phyloP scores from a whole-genome alignment of 2,329 filamentous ascomycete species.

The Aspergillus niger region DNA sequence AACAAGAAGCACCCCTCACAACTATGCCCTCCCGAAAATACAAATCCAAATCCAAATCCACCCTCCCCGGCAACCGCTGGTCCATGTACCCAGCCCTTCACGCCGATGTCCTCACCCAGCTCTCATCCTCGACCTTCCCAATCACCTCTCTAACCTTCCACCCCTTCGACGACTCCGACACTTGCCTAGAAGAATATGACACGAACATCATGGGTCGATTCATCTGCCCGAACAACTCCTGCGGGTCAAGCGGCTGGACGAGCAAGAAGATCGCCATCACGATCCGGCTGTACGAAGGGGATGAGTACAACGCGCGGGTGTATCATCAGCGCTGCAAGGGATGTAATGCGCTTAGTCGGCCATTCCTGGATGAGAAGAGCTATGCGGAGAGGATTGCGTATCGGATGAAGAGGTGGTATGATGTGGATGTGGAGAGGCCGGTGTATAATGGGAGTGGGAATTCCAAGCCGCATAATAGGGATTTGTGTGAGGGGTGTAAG shows the following conservation, averaged over 20 bases:
- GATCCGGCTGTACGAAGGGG: slow-evolving; percentile 42
- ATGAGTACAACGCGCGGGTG: slow-evolving; percentile 48
- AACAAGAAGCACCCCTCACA: background rate
- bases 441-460: slow-evolving; percentile 16
- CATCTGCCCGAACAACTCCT: slow-evolving; percentile 37
- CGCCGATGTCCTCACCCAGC: slow-evolving; percentile 31
- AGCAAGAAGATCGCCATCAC: slow-evolving; percentile 48
- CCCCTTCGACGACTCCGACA: slow-evolving; percentile 28
- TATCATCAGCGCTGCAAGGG: slow-evolving; percentile 46
- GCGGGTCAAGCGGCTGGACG: slow-evolving; percentile 37
- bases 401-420: slow-evolving; percentile 46
- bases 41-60: background rate
- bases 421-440: slow-evolving; percentile 30
- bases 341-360: slow-evolving; percentile 39
- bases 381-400: slow-evolving; percentile 49
- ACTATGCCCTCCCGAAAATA: background rate
- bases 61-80: slow-evolving; percentile 28
- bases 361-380: slow-evolving; percentile 37
- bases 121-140: slow-evolving; percentile 35
- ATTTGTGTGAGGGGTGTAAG: slow-evolving; percentile 38
- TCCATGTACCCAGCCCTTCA: slow-evolving; percentile 39
- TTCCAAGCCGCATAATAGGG: slow-evolving; percentile 30
- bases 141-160: slow-evolving; percentile 39
- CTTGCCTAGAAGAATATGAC: slow-evolving; percentile 33
- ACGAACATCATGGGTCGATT: slow-evolving; percentile 50